Base-by-base conservation (phyloP, 345 rosid genomes). In the Aquilaria malaccensis region DNA sequence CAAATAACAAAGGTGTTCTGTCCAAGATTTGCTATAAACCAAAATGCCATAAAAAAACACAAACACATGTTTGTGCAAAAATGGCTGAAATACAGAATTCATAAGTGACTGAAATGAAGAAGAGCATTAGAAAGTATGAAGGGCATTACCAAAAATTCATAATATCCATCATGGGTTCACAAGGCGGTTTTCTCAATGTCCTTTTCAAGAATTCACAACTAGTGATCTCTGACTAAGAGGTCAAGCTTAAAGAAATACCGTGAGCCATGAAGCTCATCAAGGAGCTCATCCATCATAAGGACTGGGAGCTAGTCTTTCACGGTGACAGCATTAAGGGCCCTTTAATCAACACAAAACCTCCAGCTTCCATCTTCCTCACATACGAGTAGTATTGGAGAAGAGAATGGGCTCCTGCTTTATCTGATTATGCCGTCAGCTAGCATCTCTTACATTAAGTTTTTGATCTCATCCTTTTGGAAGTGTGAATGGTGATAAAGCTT, bases 391-490 rank as follows among this genome's bases (percentile, higher is more conserved):
- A 58, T 41, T 22, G 10, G 59, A 13, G 53, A 64, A 9, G 67
- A 67, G 30, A 67, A 67, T 1, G 29, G 70, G 11, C 70, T 67
- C 0, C 41, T 50, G 10, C 63, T 67, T 9, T 41, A 32, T 0
- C 57, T 29, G 13, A 66, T 66, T 3, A 67, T 30, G 5, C 45
- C 58, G 15, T 1, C 0, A 1, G 7, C 14, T 33, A 65, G 10
- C 56, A 65, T 65, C 6, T 56, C 55, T 7, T 13, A 12, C 9
- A 66, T 50, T 11, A 46, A 12, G 0, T 31, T 45, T 13, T 50
- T 56, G 7, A 47, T 47, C 11, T 47, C 50, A 1, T 47, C 11
- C 13, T 47, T 47, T 13, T 47, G 2, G 50, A 13, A 47, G 13
- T 47, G 50, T 7, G 50, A 2, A 47, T 47, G 13, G 11, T 13